Base-by-base conservation (phyloP, 345 rosid genomes). In the Lepidium sativum region DNA sequence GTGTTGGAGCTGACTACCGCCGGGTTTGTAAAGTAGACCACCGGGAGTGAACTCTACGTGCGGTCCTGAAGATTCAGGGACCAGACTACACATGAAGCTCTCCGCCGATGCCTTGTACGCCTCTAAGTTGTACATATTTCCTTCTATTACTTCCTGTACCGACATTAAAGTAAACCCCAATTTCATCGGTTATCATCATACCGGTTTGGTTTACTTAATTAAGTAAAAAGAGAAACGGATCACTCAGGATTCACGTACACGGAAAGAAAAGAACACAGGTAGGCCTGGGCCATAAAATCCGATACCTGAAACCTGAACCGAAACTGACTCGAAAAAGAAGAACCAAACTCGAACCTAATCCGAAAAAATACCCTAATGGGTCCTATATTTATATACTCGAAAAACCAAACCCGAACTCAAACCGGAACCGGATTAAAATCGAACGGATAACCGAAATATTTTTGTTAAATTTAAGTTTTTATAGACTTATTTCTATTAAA, bases 1-100 rank as follows among this genome's bases (percentile, higher is more conserved):
- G 14, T 94, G 99, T 39, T 94, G 99, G 32, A 94, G 78, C 77
- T 94, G 92, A 84, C 96, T 88, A 65, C 97, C 99, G 0, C 96
- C 97, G 10, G 99, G 95, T 77, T 78, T 94, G 92, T 88, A 83
- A n/a, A 94, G 82, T 29, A 94, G 82, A 73, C 99, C 99, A 1
- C 92, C 99, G 0, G 92, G 92, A 0, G 86, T 83, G 73, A 81
- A 85, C 9, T 80, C 87, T 1, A 88, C 80, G 81, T 88, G 97
- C 15, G 80, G 54, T 18, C 96, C 79, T 20, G 85, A 62, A 4
- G 97, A 86, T 8, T 83, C 85, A 1, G 97, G 96, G 16, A 90
- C 67, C 6, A 94, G 78, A 4, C 91, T 85, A 81, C 97, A 94
- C 85, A 94, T 90, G 78, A 94, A 94, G 82, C 97, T 90, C 73